A percentile compares a stretch with the other conserved stretches of the same genome.
Conservation (phyloP, 2,329 filamentous ascomycete genomes). For the Trichoderma sp. region DNA sequence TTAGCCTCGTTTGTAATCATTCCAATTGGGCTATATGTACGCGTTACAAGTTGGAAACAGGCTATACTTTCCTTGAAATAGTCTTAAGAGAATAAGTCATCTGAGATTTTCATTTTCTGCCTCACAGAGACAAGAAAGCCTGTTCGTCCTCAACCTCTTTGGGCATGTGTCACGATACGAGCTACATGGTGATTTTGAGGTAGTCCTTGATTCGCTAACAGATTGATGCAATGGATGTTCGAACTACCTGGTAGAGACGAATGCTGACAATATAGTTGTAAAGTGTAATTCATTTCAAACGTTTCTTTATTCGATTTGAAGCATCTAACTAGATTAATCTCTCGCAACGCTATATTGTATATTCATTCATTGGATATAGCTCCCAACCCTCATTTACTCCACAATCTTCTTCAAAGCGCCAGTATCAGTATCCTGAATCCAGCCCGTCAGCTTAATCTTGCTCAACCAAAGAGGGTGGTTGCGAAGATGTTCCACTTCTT, state of each 20-base stretch:
- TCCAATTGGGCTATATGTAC: not conserved
- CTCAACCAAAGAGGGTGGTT: slow-evolving; percentile 2
- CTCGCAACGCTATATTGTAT: not conserved
- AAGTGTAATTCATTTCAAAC: not conserved
- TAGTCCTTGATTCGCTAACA: too few relatives aligned
- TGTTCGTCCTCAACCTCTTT: too few relatives aligned
- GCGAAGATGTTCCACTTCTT: slow-evolving; percentile 14
- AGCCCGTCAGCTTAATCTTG: not conserved
- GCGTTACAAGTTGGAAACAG: not conserved
- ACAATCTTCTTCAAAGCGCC: not conserved
- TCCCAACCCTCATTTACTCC: not conserved
- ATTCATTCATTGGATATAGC: not conserved
- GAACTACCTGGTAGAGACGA: too few relatives aligned
- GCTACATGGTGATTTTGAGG: too few relatives aligned
- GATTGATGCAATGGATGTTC: too few relatives aligned
- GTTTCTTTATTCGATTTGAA: not conserved
- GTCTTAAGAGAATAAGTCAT: not conserved
- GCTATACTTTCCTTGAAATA: too few relatives aligned
- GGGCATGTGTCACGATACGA: too few relatives aligned
- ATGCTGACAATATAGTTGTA: not conserved
- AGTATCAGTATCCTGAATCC: slow-evolving; percentile 17
- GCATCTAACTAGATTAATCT: not conserved
- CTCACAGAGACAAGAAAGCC: too few relatives aligned
- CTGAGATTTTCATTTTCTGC: not conserved
- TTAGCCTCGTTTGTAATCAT: not conserved